Percentiles rank a stretch among this genome's conserved stretches.
phyloP scores from a whole-genome alignment of 2,329 filamentous ascomycete genomes.

The Aspergillus awamori region DNA sequence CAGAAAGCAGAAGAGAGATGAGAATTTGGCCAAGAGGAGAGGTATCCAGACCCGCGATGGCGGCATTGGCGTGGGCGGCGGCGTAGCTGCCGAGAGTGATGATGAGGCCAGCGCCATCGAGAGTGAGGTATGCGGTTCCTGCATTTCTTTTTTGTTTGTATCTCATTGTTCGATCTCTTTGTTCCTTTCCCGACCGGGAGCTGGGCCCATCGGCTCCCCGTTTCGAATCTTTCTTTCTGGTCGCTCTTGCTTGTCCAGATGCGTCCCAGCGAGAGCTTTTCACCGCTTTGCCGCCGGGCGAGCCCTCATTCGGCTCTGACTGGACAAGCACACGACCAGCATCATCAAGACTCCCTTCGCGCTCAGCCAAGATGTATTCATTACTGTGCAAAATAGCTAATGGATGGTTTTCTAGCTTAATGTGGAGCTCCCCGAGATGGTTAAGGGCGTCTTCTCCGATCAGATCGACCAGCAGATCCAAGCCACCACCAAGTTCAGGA shows the following conservation, averaged over 20 bases:
- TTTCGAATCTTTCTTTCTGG: constrained; percentile 10
- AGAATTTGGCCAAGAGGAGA: constrained; percentile 97
- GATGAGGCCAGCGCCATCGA: constrained; percentile 95
- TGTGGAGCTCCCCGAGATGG: constrained; percentile 98
- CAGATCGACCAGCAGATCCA: constrained; percentile 98
- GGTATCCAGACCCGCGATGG: constrained; percentile 82
- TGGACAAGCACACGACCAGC: constrained; percentile 8
- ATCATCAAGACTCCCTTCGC: too few relatives aligned
- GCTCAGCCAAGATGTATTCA: background rate
- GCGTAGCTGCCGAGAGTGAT: constrained; percentile 90
- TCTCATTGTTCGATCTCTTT: constrained; percentile 17
- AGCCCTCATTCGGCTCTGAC: background rate
- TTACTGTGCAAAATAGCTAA: constrained; percentile 23
- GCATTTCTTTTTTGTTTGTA: constrained; percentile 22
- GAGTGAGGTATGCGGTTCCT: constrained; percentile 74
- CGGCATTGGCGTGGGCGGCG: constrained; percentile 56
- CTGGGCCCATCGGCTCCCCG: background rate
- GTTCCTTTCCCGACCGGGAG: constrained; percentile 17
- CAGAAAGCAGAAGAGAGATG: constrained; percentile 96
- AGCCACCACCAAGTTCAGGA: constrained; percentile 97
- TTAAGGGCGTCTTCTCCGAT: constrained; percentile 95
- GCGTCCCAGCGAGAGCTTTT: constrained; percentile 33
- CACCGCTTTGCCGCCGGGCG: constrained; percentile 29
- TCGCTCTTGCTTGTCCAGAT: constrained; percentile 29
- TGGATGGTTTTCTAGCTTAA: constrained; percentile 67